Evolutionary conservation across 805 yeast species (phyloP), one percentile per base, ranked within the genome.

Genomic region (Priceomyces melissophilus): DNA sequence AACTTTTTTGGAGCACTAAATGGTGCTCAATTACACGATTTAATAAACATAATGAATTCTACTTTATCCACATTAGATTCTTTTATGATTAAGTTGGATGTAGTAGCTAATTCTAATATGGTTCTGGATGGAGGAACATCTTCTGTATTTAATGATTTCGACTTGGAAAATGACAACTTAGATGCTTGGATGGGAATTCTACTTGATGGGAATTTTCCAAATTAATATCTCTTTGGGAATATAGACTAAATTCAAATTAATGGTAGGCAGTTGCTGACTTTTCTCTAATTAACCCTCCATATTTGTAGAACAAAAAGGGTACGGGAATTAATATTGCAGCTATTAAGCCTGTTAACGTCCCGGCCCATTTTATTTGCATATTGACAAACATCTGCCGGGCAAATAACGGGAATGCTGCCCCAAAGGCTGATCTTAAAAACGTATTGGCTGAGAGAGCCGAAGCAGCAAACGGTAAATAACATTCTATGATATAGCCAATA

Each of bases 401-500:
- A 51, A 77, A 75, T 34, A 78, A 55, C 8, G 84, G 82, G 62
- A 78, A 77, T 2, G 65, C 69, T 25, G 77, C 79, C 16, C 75
- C 84, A 53, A 76, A 69, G 5, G 68, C 54, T 0, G 81, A 76
- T 49, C 83, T 64, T 37, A 71, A 48, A 42, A 78, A 71, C 1
- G 82, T 73, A 45, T 76, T 76, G 1, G 77, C 81, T 2, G 84
- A 80, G 37, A 77, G 62, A 3, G 80, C 79, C 10, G 80, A 73
- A 1, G 82, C 82, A 7, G 81, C 73, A 44, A 65, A 73, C 23
- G 64, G 56, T 28, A 75, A 63, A 50, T 75, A 77, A 13, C 79
- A 61, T 52, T 79, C 83, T 30, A 79, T 74, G 43, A 79, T 56
- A 48, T 78, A 78, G 54, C 72, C 76, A 36, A 78, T 54, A 40